A percentile compares a stretch with the other conserved stretches of the same genome.
Conservation (phyloP, 2,329 filamentous ascomycete genomes). For the Apiospora sp. region DNA sequence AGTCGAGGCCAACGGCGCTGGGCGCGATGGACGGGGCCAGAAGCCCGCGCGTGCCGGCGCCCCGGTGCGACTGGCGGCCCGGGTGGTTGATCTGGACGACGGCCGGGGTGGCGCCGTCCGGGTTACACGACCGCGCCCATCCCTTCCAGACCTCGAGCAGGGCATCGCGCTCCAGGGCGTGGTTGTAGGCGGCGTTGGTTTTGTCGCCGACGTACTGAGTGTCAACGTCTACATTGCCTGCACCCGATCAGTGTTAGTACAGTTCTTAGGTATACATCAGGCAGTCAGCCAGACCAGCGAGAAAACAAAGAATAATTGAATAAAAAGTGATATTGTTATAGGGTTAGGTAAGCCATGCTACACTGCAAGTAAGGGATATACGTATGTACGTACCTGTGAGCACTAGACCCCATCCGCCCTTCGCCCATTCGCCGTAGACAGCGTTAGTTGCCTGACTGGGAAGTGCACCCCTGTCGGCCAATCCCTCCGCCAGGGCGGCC, state of each 20-base stretch:
- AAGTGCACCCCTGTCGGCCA: constrained; percentile 50
- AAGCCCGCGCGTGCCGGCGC: constrained; percentile 46
- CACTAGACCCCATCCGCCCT: constrained; percentile 61
- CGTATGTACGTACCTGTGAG: constrained; percentile 48
- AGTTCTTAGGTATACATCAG: not conserved
- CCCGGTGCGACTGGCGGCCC: constrained; percentile 52
- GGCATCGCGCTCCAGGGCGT: constrained; percentile 37
- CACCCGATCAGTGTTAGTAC: not conserved
- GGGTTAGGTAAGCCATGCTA: not conserved
- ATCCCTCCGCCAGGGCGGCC: constrained; percentile 58
- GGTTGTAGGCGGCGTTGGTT: constrained; percentile 45
- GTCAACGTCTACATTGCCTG: constrained; percentile 42
- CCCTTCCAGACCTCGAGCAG: constrained; percentile 47
- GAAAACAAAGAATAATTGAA: not conserved
- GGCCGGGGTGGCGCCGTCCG: constrained; percentile 44
- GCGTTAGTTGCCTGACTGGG: constrained; percentile 52
- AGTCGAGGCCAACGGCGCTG: constrained; percentile 50
- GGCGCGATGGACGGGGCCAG: constrained; percentile 52
- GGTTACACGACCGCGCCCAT: constrained; percentile 43
- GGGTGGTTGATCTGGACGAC: constrained; percentile 58
- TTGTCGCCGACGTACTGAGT: constrained; percentile 45
- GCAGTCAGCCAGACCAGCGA: not conserved
- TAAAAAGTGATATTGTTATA: not conserved
- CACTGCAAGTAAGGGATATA: not conserved
- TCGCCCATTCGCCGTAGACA: constrained; percentile 61